Percentiles rank a stretch among this genome's conserved stretches.
phyloP scores from a whole-genome alignment of 108 stramenopile genomes.

The Pseudonitzschia multiseries region DNA sequence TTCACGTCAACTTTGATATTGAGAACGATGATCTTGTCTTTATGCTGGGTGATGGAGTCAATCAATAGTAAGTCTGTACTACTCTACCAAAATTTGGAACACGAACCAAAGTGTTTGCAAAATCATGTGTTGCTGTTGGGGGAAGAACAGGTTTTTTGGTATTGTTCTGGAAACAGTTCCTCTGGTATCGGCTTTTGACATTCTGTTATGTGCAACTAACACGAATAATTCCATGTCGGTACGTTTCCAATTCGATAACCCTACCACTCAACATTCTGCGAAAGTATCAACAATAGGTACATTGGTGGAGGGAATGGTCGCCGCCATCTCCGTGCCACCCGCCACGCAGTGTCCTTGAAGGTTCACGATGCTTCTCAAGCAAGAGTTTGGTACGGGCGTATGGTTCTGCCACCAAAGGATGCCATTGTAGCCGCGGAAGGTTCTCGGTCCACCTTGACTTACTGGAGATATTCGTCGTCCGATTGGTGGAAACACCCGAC shows the following conservation, averaged over 20 bases:
- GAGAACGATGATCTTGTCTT: conserved; percentile 63
- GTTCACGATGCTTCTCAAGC: neutral
- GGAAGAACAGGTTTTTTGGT: too few relatives aligned
- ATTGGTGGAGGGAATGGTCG: neutral
- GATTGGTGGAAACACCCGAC: conserved; percentile 25
- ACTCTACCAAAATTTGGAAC: neutral
- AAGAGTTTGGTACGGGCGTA: conserved; percentile 84
- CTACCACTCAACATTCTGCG: conserved; percentile 50
- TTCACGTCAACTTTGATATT: conserved; percentile 48
- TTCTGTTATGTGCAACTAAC: neutral
- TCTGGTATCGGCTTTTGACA: neutral
- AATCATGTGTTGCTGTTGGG: too few relatives aligned
- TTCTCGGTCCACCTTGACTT: conserved; percentile 33
- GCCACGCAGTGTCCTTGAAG: conserved; percentile 7
- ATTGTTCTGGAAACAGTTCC: conserved; percentile 12
- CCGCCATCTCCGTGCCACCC: conserved; percentile 23
- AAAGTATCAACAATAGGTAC: neutral
- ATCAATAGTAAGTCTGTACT: conserved; percentile 43
- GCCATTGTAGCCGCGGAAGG: conserved; percentile 41
- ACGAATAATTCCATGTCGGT: neutral
- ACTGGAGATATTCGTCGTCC: conserved; percentile 61
- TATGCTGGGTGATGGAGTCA: conserved; percentile 84
- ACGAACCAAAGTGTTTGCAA: too few relatives aligned
- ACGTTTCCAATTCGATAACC: conserved; percentile 17
- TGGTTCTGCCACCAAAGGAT: conserved; percentile 77